Evolutionary conservation across 139 green algal genomes (phyloP), one percentile per base, ranked within the genome.

Genomic region (Coelastrella sp.): DNA sequence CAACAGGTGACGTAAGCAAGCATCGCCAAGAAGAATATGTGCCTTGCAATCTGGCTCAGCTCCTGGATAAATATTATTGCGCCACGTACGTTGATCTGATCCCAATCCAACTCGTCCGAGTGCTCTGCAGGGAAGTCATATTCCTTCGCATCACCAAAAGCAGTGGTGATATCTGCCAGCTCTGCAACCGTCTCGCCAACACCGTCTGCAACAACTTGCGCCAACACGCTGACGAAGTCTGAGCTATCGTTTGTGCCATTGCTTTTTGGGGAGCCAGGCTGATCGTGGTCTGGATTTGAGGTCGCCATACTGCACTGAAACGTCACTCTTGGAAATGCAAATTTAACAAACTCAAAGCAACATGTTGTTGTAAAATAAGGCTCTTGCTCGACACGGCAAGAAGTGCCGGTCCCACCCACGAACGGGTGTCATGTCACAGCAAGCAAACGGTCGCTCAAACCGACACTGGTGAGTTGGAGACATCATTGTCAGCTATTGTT

Each of bases 71-170:
- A 49, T 49, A 49, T 5, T 49, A 49, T 17, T 22, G 63, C 63
- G 0, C 5, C 35, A 76, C 68, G 7, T 76, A 76, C 68, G 7
- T n/a, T 76, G n/a, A 84, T 58, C 56, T 84, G 78, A 25, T 84
- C 78, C 78, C 78, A 84, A 7, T 84, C 78, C 24, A 80, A 7
- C 6, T 80, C 74, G 74, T 80, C 74, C 7, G 74, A n/a, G 24
- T 11, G 1, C 24, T 80, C 74, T 27, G 74, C 17, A 19, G 74
- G 74, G 20, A 80, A 80, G 74, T 80, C 25, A 20, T 80, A 57
- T 7, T 17, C 24, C 24, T 57, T 80, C 19, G 68, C n/a, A 25
- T 76, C 68, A 19, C 74, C 74, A 58, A 80, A 80, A 9, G 25
- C 74, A 59, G 74, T 80, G 24, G 74, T 58, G 25, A 80, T 57